phyloP scores from a whole-genome alignment of 257 asterid genomes.

The Nicotiana tabacum region DNA sequence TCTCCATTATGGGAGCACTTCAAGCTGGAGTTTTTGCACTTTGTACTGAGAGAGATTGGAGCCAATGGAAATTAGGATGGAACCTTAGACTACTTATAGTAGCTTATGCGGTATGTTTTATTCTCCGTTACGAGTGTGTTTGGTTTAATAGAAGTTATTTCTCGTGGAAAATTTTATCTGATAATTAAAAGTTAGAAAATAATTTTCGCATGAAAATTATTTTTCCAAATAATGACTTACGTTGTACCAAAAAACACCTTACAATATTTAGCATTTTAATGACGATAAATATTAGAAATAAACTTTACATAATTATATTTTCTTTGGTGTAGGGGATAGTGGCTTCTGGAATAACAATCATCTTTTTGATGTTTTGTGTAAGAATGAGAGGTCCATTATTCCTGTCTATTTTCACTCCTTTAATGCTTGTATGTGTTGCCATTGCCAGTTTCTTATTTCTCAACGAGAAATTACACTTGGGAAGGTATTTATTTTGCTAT shows the following conservation, averaged over 20 bases:
- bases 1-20: conserved; percentile 38
- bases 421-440: conserved; percentile 27
- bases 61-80: conserved; percentile 53
- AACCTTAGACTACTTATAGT: conserved; percentile 49
- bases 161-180: no score
- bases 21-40: conserved; percentile 35
- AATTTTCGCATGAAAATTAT: no score
- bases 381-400: conserved; percentile 41
- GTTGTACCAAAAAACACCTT: no score
- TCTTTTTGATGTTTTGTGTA: not conserved
- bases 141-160: no score
- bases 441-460: conserved; percentile 20
- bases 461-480: conserved; percentile 28
- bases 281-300: no score
- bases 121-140: no score
- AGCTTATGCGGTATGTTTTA: conserved; percentile 30
- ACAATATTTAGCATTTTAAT: no score
- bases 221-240: no score
- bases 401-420: conserved; percentile 32
- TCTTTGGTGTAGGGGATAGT: conserved; percentile 18
- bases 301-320: not conserved
- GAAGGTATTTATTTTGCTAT: conserved; percentile 18
- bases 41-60: conserved; percentile 46
- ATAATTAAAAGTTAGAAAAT: no score
- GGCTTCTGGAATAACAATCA: conserved; percentile 18